A percentile compares a stretch with the other conserved stretches of the same genome.
Conservation (phyloP, 495 filamentous ascomycete species). For the Aspergillus indologenus region DNA sequence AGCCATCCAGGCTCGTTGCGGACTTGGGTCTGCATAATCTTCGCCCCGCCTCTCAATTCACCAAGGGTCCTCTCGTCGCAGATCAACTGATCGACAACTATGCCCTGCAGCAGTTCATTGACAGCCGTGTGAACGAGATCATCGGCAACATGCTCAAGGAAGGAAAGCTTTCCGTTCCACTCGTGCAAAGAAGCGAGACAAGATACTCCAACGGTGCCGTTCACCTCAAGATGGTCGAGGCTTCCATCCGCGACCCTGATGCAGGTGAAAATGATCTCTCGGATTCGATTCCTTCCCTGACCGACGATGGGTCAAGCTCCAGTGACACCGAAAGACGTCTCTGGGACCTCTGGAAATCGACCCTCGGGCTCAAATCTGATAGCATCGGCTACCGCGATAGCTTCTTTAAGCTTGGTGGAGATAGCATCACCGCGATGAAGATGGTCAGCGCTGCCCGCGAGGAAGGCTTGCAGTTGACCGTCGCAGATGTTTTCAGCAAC, state of each 20-base stretch:
- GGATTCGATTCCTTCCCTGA: constrained; percentile 17
- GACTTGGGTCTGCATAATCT: constrained; percentile 20
- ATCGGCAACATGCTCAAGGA: constrained; percentile 39
- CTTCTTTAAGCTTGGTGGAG: constrained; percentile 50
- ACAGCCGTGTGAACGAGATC: constrained; percentile 41
- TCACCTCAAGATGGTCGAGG: constrained; percentile 6
- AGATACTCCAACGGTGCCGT: background rate
- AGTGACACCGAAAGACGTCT: constrained; percentile 33
- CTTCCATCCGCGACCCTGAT: constrained; percentile 23
- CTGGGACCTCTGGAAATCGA: constrained; percentile 45
- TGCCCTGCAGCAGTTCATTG: constrained; percentile 37
- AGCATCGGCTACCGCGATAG: constrained; percentile 41
- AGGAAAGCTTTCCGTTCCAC: constrained; percentile 29
- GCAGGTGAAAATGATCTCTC: constrained; percentile 10
- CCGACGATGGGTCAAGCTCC: constrained; percentile 11
- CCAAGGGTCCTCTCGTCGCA: background rate
- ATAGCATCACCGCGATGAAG: constrained; percentile 66
- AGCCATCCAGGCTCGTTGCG: constrained; percentile 22
- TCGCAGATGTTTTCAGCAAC: constrained; percentile 50
- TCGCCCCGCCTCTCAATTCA: background rate
- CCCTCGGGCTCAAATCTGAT: constrained; percentile 39
- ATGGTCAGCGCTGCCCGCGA: constrained; percentile 57
- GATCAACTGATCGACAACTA: constrained; percentile 21
- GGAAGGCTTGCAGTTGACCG: constrained; percentile 52
- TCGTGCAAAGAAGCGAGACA: constrained; percentile 12